These are phyloP conservation scores for Fragaria nilgerrensis DNA, from an alignment of 306 rosid species.

Conservation along the genomic window DNA sequence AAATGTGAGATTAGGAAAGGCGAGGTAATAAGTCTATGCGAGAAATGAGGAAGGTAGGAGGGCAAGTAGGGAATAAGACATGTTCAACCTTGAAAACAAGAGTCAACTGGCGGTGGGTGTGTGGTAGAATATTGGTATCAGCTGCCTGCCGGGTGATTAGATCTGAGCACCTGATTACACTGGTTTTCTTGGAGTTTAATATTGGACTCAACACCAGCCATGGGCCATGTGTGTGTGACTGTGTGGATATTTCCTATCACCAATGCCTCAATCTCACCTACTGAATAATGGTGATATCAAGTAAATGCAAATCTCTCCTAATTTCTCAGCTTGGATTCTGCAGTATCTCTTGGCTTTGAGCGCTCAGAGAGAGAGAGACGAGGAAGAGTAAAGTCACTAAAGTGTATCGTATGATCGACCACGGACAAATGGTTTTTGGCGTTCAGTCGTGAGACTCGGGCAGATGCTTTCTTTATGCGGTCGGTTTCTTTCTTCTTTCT, in stretches of 20 bases:
- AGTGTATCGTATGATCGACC: not conserved
- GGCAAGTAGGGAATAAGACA: conserved; percentile 16
- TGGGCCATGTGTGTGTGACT: conserved; percentile 21
- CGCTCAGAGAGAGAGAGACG: not conserved
- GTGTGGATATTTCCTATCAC: not conserved
- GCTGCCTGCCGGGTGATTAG: conserved; percentile 31
- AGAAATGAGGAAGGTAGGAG: conserved; percentile 28
- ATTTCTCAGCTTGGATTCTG: not conserved
- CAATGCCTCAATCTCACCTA: conserved; percentile 3
- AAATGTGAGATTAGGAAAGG: not conserved
- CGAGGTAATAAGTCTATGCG: conserved; percentile 4
- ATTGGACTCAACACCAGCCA: conserved; percentile 18
- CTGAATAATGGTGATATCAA: not conserved
- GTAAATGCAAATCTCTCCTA: not conserved
- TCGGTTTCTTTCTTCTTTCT: not conserved
- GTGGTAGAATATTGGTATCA: conserved; percentile 51
- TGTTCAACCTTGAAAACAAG: conserved; percentile 23
- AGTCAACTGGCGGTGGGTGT: conserved; percentile 26
- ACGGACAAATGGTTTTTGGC: not conserved
- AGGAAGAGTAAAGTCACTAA: not conserved
- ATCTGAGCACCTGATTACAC: conserved; percentile 30
- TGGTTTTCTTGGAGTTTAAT: conserved; percentile 20
- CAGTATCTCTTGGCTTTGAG: not conserved
- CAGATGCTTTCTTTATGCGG: conserved; percentile 4
- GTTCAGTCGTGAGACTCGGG: not conserved